phyloP scores from a whole-genome alignment of 1,284 basidiomycete genomes.

The Meira miltonrushii region DNA sequence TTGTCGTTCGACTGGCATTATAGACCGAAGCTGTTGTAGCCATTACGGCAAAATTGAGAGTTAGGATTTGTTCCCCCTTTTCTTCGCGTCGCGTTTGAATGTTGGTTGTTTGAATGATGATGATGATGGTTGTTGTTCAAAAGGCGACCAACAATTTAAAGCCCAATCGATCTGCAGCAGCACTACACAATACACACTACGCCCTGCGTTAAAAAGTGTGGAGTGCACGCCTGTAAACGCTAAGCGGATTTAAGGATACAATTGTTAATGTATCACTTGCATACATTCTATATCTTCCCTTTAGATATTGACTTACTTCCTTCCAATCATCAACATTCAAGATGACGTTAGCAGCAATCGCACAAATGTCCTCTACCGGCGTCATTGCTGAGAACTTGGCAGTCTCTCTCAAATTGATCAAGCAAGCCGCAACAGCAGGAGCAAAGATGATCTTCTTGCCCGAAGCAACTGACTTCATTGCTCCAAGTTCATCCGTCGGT shows the following conservation, averaged over 20 bases:
- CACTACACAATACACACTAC: no score
- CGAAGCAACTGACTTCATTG: constrained; percentile 58
- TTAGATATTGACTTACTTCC: neutral
- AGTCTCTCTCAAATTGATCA: constrained; percentile 43
- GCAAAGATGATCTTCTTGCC: constrained; percentile 56
- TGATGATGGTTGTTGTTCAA: no score
- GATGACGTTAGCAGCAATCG: constrained; percentile 45
- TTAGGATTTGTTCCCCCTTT: no score
- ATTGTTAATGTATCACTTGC: no score
- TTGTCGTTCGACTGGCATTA: constrained; percentile 45
- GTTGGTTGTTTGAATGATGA: no score
- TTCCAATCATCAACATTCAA: neutral
- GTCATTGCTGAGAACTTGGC: constrained; percentile 41
- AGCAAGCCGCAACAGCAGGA: constrained; percentile 52
- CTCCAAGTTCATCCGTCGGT: constrained; percentile 46
- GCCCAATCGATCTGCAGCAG: no score
- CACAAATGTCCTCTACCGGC: constrained; percentile 39
- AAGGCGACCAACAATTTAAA: no score
- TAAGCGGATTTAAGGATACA: no score
- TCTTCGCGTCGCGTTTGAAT: no score
- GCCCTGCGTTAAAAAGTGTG: no score
- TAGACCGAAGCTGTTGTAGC: constrained; percentile 48
- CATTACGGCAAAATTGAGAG: constrained; percentile 20
- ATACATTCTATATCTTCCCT: neutral
- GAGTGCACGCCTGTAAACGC: no score